Conservation (phyloP, 169 alveolate genomes). For the Haemoproteus tartakovskyi region DNA sequence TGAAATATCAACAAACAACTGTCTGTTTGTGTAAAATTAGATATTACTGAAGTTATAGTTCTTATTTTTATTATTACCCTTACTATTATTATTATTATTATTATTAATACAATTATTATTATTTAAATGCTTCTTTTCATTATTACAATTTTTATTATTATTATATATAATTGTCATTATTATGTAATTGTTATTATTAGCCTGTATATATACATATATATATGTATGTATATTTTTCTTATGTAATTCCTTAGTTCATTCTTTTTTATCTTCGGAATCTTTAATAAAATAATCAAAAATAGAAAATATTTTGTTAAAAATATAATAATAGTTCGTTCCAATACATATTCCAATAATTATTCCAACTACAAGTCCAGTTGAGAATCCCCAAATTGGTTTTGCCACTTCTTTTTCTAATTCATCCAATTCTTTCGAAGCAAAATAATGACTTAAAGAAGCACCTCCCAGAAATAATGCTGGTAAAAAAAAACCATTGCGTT, state of each 20-base stretch:
- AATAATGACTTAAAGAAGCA: conserved; percentile 61
- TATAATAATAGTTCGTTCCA: conserved; percentile 62
- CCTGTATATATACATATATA: too few relatives aligned
- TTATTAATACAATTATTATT: too few relatives aligned
- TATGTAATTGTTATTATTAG: too few relatives aligned
- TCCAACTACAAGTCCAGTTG: conserved; percentile 65
- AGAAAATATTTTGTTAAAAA: conserved; percentile 61
- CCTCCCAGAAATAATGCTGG: conserved; percentile 67
- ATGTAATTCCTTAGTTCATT: background rate
- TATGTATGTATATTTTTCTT: too few relatives aligned
- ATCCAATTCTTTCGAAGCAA: conserved; percentile 64
- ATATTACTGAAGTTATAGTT: too few relatives aligned
- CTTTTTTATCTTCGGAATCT: conserved; percentile 56
- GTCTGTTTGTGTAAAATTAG: too few relatives aligned
- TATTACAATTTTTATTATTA: too few relatives aligned
- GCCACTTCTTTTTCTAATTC: conserved; percentile 62
- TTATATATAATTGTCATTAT: too few relatives aligned
- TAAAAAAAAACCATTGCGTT: conserved; percentile 45
- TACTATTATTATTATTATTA: too few relatives aligned
- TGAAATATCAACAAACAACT: too few relatives aligned
- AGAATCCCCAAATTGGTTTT: conserved; percentile 64
- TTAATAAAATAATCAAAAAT: conserved; percentile 54
- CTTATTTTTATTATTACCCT: too few relatives aligned
- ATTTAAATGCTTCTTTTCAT: too few relatives aligned
- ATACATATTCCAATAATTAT: conserved; percentile 59